A percentile compares a stretch with the other conserved stretches of the same genome.
Evolutionary conservation across 805 yeast genomes (phyloP).

Genomic region (Jamesozyma lodderae): DNA sequence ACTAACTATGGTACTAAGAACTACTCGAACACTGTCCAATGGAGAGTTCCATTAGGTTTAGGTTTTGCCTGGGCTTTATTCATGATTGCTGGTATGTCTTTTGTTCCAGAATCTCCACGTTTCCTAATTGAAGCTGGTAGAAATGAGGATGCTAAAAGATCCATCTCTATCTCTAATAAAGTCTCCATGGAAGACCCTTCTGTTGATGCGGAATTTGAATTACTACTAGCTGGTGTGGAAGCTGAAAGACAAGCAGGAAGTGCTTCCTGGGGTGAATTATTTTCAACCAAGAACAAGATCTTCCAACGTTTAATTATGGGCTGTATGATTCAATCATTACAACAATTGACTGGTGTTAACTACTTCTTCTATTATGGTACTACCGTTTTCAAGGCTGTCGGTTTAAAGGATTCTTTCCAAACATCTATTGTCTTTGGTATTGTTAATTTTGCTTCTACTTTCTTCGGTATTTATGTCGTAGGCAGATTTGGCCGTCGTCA

Average conservation of each 20-base stretch:
- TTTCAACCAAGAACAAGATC: neutral
- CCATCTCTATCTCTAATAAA: neutral
- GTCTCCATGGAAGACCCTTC: neutral
- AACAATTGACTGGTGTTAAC: slow-evolving; percentile 1
- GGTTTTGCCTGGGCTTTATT: neutral
- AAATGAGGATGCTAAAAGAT: neutral
- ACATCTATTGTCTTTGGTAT: slow-evolving; percentile 1
- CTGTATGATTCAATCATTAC: neutral
- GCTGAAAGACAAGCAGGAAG: neutral
- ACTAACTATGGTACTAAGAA: neutral
- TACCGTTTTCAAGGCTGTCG: neutral
- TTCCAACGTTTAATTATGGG: neutral
- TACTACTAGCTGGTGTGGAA: neutral
- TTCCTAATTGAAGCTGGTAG: neutral
- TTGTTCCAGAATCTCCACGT: slow-evolving; percentile 1
- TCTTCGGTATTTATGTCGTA: neutral
- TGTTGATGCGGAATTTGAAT: neutral
- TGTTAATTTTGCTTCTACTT: neutral
- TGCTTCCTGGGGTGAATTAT: neutral
- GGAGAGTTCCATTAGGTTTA: slow-evolving; percentile 1
- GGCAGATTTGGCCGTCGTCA: slow-evolving; percentile 1
- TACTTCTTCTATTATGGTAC: slow-evolving; percentile 1
- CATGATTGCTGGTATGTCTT: neutral
- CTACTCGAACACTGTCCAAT: neutral
- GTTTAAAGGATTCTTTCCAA: neutral